These are phyloP conservation scores for Craterostigma plantagineum DNA, from an alignment of 257 asterid genomes.

Conservation along the genomic window DNA sequence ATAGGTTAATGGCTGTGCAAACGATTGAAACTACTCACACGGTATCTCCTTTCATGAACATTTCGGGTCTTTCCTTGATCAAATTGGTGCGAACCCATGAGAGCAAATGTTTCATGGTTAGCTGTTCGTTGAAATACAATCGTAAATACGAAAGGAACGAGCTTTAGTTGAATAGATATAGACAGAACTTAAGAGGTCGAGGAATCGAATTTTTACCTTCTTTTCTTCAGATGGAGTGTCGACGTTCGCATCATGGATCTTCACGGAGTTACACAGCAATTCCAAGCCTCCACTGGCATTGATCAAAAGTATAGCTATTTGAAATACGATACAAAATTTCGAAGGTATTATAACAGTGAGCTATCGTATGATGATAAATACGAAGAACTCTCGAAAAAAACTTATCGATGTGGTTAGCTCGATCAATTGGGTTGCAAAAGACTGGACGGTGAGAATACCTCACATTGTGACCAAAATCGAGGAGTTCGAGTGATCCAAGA, in stretches of 20 bases:
- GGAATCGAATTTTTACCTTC: conserved; percentile 25
- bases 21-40: conserved; percentile 86
- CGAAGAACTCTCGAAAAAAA: too few relatives aligned
- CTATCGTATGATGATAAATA: too few relatives aligned
- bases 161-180: neutral
- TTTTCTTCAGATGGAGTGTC: conserved; percentile 45
- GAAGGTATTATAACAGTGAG: too few relatives aligned
- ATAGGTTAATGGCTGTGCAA: neutral
- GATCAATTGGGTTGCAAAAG: too few relatives aligned
- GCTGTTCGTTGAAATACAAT: conserved; percentile 22
- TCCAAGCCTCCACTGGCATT: conserved; percentile 70
- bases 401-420: too few relatives aligned
- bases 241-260: conserved; percentile 57
- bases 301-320: neutral
- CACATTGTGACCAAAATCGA: too few relatives aligned
- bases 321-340: too few relatives aligned
- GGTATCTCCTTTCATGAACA: conserved; percentile 93
- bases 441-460: too few relatives aligned
- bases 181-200: neutral
- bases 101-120: conserved; percentile 68
- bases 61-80: conserved; percentile 96
- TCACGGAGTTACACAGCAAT: conserved; percentile 79
- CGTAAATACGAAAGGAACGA: neutral
- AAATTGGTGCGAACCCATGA: conserved; percentile 75
- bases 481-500: too few relatives aligned